phyloP scores from a whole-genome alignment of 1,284 basidiomycete species.

The Boletus semigastroideus region DNA sequence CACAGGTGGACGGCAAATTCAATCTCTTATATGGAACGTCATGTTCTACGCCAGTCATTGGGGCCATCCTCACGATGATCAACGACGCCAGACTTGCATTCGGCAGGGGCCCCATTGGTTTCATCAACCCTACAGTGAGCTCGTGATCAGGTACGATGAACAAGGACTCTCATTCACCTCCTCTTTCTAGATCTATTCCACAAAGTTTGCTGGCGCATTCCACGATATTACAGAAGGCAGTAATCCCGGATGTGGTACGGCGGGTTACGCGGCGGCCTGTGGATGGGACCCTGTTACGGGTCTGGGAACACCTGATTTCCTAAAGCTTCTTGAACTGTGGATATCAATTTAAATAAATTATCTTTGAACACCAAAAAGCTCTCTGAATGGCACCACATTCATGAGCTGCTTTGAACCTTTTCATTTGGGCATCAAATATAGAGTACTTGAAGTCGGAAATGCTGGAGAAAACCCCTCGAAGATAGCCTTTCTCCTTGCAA shows the following conservation, averaged over 20 bases:
- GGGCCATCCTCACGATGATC: conserved; percentile 45
- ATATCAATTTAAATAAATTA: conserved; percentile 13
- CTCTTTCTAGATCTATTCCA: conserved; percentile 22
- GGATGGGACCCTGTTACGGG: conserved; percentile 45
- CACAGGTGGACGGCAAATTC: conserved; percentile 35
- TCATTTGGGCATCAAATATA: no score
- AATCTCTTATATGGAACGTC: conserved; percentile 37
- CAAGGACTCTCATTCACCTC: no score
- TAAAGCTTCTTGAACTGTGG: conserved; percentile 17
- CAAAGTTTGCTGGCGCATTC: conserved; percentile 26
- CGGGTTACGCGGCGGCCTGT: conserved; percentile 32
- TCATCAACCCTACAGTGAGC: conserved; percentile 36
- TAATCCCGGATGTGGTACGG: conserved; percentile 40
- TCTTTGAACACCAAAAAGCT: background rate
- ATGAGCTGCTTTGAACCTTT: no score
- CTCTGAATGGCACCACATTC: no score
- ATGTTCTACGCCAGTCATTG: conserved; percentile 38
- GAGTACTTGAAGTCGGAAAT: no score
- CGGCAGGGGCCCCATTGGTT: conserved; percentile 40
- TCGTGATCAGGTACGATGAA: background rate
- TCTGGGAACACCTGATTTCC: conserved; percentile 34
- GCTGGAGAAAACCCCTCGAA: no score
- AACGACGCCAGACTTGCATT: conserved; percentile 44
- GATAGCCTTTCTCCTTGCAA: no score
- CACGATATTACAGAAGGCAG: conserved; percentile 45